These are phyloP conservation scores for Trypanosoma avium DNA, from an alignment of 208 protist genomes.

Conservation along the genomic window DNA sequence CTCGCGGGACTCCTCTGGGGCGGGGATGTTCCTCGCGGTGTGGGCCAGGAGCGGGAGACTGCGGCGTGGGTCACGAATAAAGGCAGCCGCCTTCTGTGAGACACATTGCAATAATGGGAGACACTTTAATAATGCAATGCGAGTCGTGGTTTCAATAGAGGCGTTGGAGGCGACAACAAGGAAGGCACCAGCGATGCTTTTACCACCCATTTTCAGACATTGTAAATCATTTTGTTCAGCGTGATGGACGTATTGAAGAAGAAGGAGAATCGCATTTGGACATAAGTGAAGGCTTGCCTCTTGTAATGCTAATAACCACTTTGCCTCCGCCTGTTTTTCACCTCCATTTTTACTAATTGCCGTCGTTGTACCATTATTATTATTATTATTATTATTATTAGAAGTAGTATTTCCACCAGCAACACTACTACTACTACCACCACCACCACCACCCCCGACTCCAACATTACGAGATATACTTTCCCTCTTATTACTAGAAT, in stretches of 20 bases:
- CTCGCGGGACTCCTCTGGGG: slow-evolving; percentile 20
- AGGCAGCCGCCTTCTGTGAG: slow-evolving; percentile 47
- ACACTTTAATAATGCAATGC: slow-evolving; percentile 37
- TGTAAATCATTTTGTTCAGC: slow-evolving; percentile 17
- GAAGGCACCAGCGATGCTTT: slow-evolving; percentile 53
- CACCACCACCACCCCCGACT: slow-evolving; percentile 33
- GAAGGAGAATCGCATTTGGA: slow-evolving; percentile 42
- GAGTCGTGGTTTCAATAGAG: slow-evolving; percentile 10
- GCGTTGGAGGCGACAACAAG: slow-evolving; percentile 47
- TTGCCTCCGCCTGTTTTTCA: slow-evolving; percentile 9
- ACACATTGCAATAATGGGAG: slow-evolving; percentile 45
- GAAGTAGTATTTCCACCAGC: neutral
- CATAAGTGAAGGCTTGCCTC: slow-evolving; percentile 54
- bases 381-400: neutral
- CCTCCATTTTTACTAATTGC: neutral
- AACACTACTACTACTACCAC: neutral
- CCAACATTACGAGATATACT: too few relatives aligned
- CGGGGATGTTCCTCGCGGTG: slow-evolving; percentile 26
- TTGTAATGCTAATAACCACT: slow-evolving; percentile 34
- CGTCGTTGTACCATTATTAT: neutral
- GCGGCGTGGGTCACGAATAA: slow-evolving; percentile 48
- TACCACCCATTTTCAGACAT: slow-evolving; percentile 43
- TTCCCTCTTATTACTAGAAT: too few relatives aligned
- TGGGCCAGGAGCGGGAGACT: slow-evolving; percentile 44
- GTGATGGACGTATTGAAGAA: slow-evolving; percentile 38